Conservation (phyloP, 2,329 filamentous ascomycete species). For the Thelonectria rubi region DNA sequence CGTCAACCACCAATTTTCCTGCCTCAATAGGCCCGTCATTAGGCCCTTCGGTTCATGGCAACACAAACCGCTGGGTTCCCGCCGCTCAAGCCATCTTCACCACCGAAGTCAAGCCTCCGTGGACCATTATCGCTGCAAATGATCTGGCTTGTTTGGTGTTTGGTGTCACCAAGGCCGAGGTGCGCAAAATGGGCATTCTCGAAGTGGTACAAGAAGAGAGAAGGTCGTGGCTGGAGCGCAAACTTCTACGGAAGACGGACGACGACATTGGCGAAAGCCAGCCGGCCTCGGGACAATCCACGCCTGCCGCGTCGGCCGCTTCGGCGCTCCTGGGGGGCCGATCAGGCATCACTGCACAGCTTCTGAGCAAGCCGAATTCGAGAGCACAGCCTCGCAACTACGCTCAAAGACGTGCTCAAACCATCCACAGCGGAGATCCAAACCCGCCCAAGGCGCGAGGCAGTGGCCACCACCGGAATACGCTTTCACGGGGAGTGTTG, state of each 20-base stretch:
- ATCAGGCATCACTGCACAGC: conserved; percentile 82
- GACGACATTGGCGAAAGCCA: conserved; percentile 44
- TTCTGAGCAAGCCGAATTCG: conserved; percentile 83
- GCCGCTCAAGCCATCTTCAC: conserved; percentile 97
- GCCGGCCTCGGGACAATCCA: conserved; percentile 47
- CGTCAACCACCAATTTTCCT: conserved; percentile 55
- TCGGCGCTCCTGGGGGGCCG: conserved; percentile 72
- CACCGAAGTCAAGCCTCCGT: conserved; percentile 88
- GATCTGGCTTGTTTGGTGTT: conserved; percentile 97
- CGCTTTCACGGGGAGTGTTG: conserved; percentile 86
- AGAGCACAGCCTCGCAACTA: conserved; percentile 64
- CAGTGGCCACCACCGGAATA: conserved; percentile 70
- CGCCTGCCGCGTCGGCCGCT: conserved; percentile 53
- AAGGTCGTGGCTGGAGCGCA: conserved; percentile 87
- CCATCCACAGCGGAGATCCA: conserved; percentile 65
- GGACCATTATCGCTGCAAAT: conserved; percentile 96
- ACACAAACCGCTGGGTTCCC: conserved; percentile 89
- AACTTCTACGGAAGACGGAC: conserved; percentile 67
- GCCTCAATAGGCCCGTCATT: conserved; percentile 58
- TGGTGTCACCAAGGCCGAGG: conserved; percentile 96
- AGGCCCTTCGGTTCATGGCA: conserved; percentile 77
- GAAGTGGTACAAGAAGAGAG: conserved; percentile 93
- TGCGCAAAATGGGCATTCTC: conserved; percentile 92
- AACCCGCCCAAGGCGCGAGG: conserved; percentile 64
- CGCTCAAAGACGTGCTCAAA: conserved; percentile 68